Base-by-base conservation (phyloP, 306 rosid genomes). In the Vigna unguiculata region DNA sequence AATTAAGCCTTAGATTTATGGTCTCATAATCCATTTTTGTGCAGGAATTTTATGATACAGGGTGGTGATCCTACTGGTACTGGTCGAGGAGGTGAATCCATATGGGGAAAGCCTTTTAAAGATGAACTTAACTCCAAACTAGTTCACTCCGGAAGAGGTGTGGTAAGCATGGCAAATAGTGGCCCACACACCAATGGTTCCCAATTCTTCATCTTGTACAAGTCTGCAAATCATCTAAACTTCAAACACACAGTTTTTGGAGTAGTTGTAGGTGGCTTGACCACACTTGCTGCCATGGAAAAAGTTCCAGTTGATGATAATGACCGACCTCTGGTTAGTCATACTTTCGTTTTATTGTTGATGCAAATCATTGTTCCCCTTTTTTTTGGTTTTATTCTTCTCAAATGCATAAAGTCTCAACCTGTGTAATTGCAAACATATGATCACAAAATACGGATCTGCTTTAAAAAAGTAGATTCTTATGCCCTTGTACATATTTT, bases 41-140 rank as follows among this genome's bases (percentile, higher is more conserved):
- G 71, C 78, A 95, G 98, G 88, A 95, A 95, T 83, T 92, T 95
- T 81, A 95, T 95, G 99, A 89, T 95, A 70, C 97, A 92, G 86
- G 99, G 97, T 9, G 99, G 99, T 36, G 97, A 95, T 89, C 99
- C 98, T 72, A 92, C 98, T 79, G 97, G 97, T 66, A 92, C 96
- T 49, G 98, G 98, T 70, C 90, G 38, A 80, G 99, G 99, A 4
- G 99, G 98, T 19, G 97, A 95, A 88, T 95, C 99, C 11, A 91
- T 95, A 78, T 95, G 99, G 98, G 98, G 93, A 75, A 88, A 89
- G 72, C 96, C 97, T 65, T 96, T 92, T 78, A 96, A 96, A 20
- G 96, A 91, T 85, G 99, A 96, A 81, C 80, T 89, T 28, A 88
- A 96, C 89, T 96, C 99, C 75, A 96, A 96, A 90, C 80, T 92